Base-by-base conservation (phyloP, 2,329 filamentous ascomycete species). In the Onygenales sp. region DNA sequence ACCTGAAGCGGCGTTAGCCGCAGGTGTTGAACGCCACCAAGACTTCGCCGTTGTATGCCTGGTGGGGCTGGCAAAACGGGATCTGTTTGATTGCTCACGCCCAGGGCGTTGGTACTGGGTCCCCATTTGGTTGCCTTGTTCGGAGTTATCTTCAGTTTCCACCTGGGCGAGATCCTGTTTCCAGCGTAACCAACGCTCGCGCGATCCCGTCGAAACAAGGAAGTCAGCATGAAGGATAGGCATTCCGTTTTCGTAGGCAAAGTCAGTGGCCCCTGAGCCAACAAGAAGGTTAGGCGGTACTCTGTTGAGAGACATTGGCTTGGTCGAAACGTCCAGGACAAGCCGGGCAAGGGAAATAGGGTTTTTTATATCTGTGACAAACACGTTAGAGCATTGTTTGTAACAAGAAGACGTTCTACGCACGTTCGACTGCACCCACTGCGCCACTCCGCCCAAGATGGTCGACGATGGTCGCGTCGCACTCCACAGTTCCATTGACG, bases 261-360 rank as follows among this genome's bases (percentile, higher is more conserved):
- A 98, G n/a, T 86, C 81, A 43, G 81, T 85, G 13, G 93, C 93
- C 9, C 93, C 93, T 60, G 87, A 78, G 36, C 89, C 89, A 9
- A 95, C 87, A 1, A 98, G 79, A 27, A 96, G 82, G 63, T 96
- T 97, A 8, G 93, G 93, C 7, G 94, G 91, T 3, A 98, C 90
- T 53, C 93, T 84, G 52, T 87, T 83, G 50, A 97, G 79, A 7
- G 89, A 88, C n/a, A 97, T 72, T 1, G 87, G 83, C 54, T 83
- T 79, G 49, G 81, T 86, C 54, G 89, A 88, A 54, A 81, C 79
- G 54, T 95, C 86, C 21, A 95, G 82, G 31, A 98, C 83, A 39
- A 87, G 69, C 46, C 92, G 87, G 51, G 93, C 93, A 6, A 96
- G 77, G 7, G 84, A 87, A 39, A 98, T 91, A 0, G 93, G 93